Evolutionary conservation across 148 eudicot species (phyloP).

Genomic region (Arctostaphylos glauca): DNA sequence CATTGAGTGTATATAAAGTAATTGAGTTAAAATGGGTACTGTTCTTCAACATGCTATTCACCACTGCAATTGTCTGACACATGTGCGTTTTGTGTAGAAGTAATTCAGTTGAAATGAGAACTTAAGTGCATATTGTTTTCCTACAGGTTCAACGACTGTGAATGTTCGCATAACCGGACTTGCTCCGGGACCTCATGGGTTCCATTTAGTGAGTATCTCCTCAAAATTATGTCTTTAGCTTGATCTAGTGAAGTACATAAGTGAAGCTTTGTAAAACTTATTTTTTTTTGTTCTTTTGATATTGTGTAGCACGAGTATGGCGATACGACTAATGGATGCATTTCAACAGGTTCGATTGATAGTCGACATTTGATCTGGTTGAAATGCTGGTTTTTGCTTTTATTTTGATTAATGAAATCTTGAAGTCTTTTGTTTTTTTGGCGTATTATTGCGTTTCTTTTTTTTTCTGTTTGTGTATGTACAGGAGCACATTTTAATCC

Average conservation of each 20-base stretch:
- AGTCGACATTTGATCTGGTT: neutral
- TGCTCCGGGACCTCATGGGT: constrained; percentile 5
- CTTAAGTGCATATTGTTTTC: neutral
- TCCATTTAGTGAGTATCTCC: constrained; percentile 2
- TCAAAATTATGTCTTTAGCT: neutral
- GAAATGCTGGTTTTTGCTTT: neutral
- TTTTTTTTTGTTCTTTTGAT: constrained; percentile 34
- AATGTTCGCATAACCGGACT: constrained; percentile 37
- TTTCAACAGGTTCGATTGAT: constrained; percentile 74
- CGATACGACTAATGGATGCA: constrained; percentile 96
- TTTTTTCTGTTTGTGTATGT: constrained; percentile 5
- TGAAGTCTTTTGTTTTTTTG: neutral
- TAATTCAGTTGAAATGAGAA: too few species aligned
- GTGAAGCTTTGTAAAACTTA: neutral
- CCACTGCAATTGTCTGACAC: too few species aligned
- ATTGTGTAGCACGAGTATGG: constrained; percentile 77
- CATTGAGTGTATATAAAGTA: neutral
- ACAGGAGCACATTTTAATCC: constrained; percentile 95
- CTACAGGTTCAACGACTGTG: constrained; percentile 28
- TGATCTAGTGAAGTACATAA: neutral
- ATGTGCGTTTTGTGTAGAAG: too few species aligned
- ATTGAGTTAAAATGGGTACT: neutral
- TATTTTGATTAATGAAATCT: neutral
- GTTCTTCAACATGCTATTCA: too few species aligned
- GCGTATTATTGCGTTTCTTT: neutral